Base-by-base conservation (phyloP, 768 basidiomycete genomes). In the Rhodosporidiobolus odoratus region DNA sequence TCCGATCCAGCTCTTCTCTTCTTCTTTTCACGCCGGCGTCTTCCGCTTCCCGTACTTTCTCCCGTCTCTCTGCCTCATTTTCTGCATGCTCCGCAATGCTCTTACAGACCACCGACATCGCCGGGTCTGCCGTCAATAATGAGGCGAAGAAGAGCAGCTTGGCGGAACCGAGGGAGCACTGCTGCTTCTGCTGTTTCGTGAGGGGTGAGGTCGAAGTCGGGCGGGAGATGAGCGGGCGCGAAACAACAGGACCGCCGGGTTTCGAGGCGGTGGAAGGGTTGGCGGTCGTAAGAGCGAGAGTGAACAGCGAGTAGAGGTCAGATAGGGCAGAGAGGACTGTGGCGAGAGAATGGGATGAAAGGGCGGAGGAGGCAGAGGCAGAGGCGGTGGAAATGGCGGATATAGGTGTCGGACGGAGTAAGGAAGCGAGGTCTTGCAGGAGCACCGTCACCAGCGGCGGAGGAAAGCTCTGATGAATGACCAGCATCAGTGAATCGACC, bases 131-230 rank as follows among this genome's bases (percentile, higher is more conserved):
- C 0, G 37, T 45, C 1, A 71, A 23, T 27, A 74, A 7, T 0
- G 73, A 37, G 23, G 38, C 40, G 62, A 67, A 74, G 48, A 74
- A 74, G 4, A 62, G 35, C 30, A 67, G 43, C 59, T 74, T 71
- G 27, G 64, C 66, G 6, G 54, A 41, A 0, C 56, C 73, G 57
- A 67, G 62, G 21, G 65, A n/a, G 60, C 65, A 65, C n/a, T 66
- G 69, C n/a, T 40, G n/a, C n/a, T 40, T 5, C 32, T 62, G 47
- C 23, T 7, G 19, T 50, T 66, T 71, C 7, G 65, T 37, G 13
- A 58, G 45, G 2, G 57, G 23, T 3, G 58, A n/a, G 21, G 53
- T 43, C 30, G 35, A 40, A 6, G n/a, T 10, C 6, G 69, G 66
- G 1, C 70, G 59, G 10, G 65, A 21, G 23, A 71, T 66, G 27